Evolutionary conservation across 106 monocot genomes (phyloP), one percentile per base, ranked within the genome.

Genomic region (Acorus calamus): DNA sequence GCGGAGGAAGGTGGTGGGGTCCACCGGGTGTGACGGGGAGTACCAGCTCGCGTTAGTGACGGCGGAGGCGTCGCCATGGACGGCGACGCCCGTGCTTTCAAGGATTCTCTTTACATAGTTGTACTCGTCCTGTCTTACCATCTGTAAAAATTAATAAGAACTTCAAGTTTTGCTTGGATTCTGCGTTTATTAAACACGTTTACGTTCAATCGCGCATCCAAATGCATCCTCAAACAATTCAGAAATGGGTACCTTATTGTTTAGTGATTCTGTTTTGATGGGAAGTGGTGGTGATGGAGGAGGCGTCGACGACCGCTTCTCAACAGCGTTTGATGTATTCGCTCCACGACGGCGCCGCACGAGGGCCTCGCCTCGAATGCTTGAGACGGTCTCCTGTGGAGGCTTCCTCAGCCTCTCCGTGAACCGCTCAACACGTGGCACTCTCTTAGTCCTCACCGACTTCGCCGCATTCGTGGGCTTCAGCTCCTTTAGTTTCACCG

Each of bases 1-100:
- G 53, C 72, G 77, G 68, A 87, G 79, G 73, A 94, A 90, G 52
- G 90, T 59, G 65, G 78, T 60, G 10, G 89, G 94, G 58, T 94
- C 87, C 13, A 94, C 46, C 6, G 86, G 89, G 4, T 73, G 74
- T 2, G 79, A 69, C 3, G 77, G 64, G 3, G 89, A 89, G 71
- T 79, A 72, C 69, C 82, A 76, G 61, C 52, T 83, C 48, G 50
- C 67, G 2, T 52, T 11, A 6, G 53, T 28, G 44, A 72, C 41
- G 0, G 61, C 2, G 2, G 49, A 12, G 43, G 66, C 57, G 50
- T 2, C 9, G 73, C 4, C 11, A 41, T 44, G 4, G 52, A 51
- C 56, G 49, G 52, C 28, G 47, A 86, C 52, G n/a, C 80, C 80
- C 4, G 79, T 69, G 5, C 64, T 67, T n/a, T 79, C 66, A 3